Evolutionary conservation across 2,329 filamentous ascomycete species (phyloP), one percentile per base, ranked within the genome.

Genomic region (Beauveria caledonica): DNA sequence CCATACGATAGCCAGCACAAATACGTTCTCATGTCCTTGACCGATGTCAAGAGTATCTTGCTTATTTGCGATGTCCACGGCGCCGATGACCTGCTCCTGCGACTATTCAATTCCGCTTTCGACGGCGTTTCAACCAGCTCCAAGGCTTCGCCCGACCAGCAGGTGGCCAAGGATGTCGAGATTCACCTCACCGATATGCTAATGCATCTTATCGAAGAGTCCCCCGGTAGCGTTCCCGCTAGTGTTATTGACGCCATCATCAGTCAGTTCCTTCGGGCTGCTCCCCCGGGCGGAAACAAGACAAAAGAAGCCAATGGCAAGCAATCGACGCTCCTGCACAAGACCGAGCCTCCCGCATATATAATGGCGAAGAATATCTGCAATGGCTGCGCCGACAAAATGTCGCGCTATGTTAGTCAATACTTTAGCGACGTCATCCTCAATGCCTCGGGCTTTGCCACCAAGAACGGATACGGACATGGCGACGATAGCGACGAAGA

Each of bases 351-450:
- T 1, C 86, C 92, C 17, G 92, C 94, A 1, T 99, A 99, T 76
- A 88, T 94, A 70, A 96, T 97, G 89, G 93, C 94, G 23, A 96
- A 95, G 74, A 90, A 89, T 2, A 87, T 99, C 49, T 99, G 94
- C 77, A 94, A 92, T 68, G 84, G 84, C 19, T 95, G 87, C 66
- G 86, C 90, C 1, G 93, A 97, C 66, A 95, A 95, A 74, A 97
- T 99, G 93, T 88, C 91, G 1, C 88, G 92, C 63, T 91, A 95
- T 66, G 88, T 97, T 60, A 93, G 91, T 66, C 92, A 96, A 69
- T 99, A 97, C 72, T 99, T 99, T 72, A 96, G 92, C 73, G 92
- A 96, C 60, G 92, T 97, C 56, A 95, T 99, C 61, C 86, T 97
- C 63, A 92, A 97, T 69, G 89, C 92, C 3, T 92, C 86, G 42